These are phyloP conservation scores for Fistulinella prunicolor DNA, from an alignment of 768 basidiomycete genomes.

Conservation along the genomic window DNA sequence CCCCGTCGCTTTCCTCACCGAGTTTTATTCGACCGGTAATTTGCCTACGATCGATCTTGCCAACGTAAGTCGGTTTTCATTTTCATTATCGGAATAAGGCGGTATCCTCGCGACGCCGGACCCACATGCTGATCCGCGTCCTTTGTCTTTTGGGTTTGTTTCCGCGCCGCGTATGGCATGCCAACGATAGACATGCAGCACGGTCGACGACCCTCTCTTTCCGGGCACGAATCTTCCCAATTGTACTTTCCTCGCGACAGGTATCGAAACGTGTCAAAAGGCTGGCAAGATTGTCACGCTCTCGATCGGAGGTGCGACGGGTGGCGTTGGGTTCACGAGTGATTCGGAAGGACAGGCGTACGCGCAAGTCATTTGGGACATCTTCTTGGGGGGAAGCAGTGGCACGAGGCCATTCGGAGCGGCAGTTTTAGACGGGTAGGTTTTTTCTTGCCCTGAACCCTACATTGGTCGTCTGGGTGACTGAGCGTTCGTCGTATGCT, in stretches of 20 bases:
- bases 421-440: slow-evolving; percentile 70
- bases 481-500: too few species aligned
- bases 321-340: slow-evolving; percentile 56
- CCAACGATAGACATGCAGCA: slow-evolving; percentile 57
- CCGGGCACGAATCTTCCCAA: slow-evolving; percentile 60
- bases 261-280: slow-evolving; percentile 63
- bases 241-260: slow-evolving; percentile 56
- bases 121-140: background rate
- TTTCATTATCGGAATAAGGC: background rate
- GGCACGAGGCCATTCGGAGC: slow-evolving; percentile 65
- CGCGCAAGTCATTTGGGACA: slow-evolving; percentile 63
- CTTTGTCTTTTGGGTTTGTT: background rate
- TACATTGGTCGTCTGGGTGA: slow-evolving; percentile 7
- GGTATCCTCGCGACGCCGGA: background rate
- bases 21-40: slow-evolving; percentile 57
- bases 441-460: background rate
- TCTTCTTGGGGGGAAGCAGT: slow-evolving; percentile 65
- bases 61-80: slow-evolving; percentile 39
- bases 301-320: slow-evolving; percentile 61
- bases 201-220: slow-evolving; percentile 52
- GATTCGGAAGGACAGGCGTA: slow-evolving; percentile 56
- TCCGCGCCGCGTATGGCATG: background rate
- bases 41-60: slow-evolving; percentile 59
- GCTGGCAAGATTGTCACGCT: slow-evolving; percentile 61
- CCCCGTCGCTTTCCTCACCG: slow-evolving; percentile 59